Conservation (phyloP, 2,329 filamentous ascomycete genomes). For the Ascochyta rabiei region DNA sequence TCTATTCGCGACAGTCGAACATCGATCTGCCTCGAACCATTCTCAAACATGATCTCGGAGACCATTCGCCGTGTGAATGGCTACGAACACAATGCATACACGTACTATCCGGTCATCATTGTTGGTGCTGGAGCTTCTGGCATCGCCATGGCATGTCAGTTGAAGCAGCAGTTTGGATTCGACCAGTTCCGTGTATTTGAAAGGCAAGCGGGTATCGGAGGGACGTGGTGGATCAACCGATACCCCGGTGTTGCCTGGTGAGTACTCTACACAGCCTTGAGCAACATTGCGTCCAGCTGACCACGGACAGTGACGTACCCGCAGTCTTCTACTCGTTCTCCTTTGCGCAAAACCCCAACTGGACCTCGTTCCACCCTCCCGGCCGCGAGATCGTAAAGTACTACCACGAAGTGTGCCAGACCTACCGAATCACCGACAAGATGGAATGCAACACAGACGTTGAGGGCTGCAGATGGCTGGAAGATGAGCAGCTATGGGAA, state of each 20-base stretch:
- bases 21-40: not conserved
- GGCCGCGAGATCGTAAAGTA: conserved; percentile 60
- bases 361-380: conserved; percentile 57
- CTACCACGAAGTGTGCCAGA: conserved; percentile 59
- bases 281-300: conserved; percentile 15
- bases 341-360: conserved; percentile 59
- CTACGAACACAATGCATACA: conserved; percentile 48
- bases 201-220: conserved; percentile 62
- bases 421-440: conserved; percentile 61
- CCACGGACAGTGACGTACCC: conserved; percentile 51
- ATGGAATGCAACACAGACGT: conserved; percentile 65
- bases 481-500: conserved; percentile 62
- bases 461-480: conserved; percentile 58
- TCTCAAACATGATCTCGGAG: conserved; percentile 37
- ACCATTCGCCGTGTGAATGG: conserved; percentile 47
- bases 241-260: conserved; percentile 57
- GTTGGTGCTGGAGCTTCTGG: conserved; percentile 68
- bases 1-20: not conserved
- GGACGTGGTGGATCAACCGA: conserved; percentile 68
- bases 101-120: conserved; percentile 58
- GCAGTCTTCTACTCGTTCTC: conserved; percentile 63
- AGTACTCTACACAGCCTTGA: not conserved
- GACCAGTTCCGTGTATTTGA: conserved; percentile 68
- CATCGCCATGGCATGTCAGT: conserved; percentile 64
- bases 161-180: conserved; percentile 64